Evolutionary conservation across 441 rosid species (phyloP).

Genomic region (Lagerstroemia fauriei): DNA sequence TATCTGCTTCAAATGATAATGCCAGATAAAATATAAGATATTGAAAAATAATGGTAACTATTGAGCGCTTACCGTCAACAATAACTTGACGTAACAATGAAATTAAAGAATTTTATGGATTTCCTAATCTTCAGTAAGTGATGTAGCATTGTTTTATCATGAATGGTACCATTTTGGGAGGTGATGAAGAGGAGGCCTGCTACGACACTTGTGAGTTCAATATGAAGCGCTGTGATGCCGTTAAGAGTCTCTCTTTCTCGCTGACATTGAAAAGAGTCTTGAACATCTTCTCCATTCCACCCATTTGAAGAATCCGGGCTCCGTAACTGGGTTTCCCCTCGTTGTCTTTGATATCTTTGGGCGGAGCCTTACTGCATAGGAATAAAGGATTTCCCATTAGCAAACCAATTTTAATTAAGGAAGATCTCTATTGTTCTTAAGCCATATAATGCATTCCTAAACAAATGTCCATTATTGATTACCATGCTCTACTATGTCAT

Average conservation of each 20-base stretch:
- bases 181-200: constrained; percentile 34
- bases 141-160: too few relatives aligned
- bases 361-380: constrained; percentile 24
- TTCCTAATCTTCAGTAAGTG: too few relatives aligned
- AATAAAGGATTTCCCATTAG: not conserved
- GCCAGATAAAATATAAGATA: too few relatives aligned
- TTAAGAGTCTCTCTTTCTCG: constrained; percentile 28
- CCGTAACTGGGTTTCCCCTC: constrained; percentile 31
- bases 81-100: too few relatives aligned
- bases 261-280: constrained; percentile 26
- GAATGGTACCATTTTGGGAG: constrained; percentile 1
- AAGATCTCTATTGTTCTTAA: not conserved
- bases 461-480: constrained; percentile 7
- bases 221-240: constrained; percentile 32
- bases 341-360: constrained; percentile 28
- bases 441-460: not conserved
- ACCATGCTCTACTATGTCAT: constrained; percentile 52
- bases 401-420: not conserved
- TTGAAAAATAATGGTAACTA: too few relatives aligned
- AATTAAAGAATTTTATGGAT: too few relatives aligned
- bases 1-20: too few relatives aligned
- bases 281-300: constrained; percentile 32
- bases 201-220: constrained; percentile 27
- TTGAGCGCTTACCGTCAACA: too few relatives aligned
- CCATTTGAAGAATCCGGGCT: constrained; percentile 25